Conservation (phyloP, 257 asterid species). For the Euphrasia confusa region DNA sequence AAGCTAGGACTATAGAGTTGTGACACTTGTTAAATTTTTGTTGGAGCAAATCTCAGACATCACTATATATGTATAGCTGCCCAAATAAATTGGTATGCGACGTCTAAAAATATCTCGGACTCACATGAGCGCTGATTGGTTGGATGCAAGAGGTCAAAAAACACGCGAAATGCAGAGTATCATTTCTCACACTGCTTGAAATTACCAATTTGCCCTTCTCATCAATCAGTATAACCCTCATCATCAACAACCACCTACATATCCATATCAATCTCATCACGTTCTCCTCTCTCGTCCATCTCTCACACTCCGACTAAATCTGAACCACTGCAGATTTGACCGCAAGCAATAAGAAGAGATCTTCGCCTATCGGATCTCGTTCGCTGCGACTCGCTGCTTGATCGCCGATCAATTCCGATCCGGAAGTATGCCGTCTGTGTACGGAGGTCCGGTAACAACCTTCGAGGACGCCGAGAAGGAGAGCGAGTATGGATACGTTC, state of each 20-base stretch:
- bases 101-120: background rate
- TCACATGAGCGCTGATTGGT: too few relatives aligned
- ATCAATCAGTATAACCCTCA: conserved; percentile 22
- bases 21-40: too few relatives aligned
- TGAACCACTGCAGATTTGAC: conserved; percentile 27
- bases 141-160: too few relatives aligned
- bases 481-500: conserved; percentile 98
- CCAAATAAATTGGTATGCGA: too few relatives aligned
- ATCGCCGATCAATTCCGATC: conserved; percentile 27
- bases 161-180: too few relatives aligned
- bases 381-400: conserved; percentile 4
- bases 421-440: conserved; percentile 54
- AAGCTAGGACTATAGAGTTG: too few relatives aligned
- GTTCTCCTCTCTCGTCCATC: conserved; percentile 24
- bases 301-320: conserved; percentile 22
- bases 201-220: conserved; percentile 19
- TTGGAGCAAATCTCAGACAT: too few relatives aligned
- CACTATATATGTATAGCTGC: too few relatives aligned
- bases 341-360: background rate
- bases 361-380: conserved; percentile 33
- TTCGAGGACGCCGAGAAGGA: conserved; percentile 99
- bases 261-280: conserved; percentile 24
- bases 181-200: background rate
- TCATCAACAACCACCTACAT: conserved; percentile 23
- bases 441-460: conserved; percentile 81